Evolutionary conservation across 305 asterid genomes (phyloP), one percentile per base, ranked within the genome.

Genomic region (Striga hermonthica): DNA sequence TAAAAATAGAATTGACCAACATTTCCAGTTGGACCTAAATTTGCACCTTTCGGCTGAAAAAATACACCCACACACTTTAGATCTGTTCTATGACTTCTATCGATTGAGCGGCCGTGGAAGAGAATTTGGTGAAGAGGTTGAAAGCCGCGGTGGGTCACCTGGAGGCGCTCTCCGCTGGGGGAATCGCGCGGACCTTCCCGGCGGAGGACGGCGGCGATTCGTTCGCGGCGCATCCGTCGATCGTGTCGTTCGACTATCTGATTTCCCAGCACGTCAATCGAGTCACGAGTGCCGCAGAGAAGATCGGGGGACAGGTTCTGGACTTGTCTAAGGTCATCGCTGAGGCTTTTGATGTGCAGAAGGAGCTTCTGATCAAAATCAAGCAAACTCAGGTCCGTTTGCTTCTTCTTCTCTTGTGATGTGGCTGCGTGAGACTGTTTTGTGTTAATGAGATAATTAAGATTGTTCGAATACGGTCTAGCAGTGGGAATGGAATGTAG

Each of bases 121-220:
- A 84, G 76, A 79, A 69, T 72, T 67, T 94, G 81, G 78, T 94
- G 72, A 83, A 83, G 86, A 78, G 99, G 72, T 82, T 90, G 76
- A 97, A 90, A 70, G 80, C 95, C 65, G 99, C 97, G 65, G 96
- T 94, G 68, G 76, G 80, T 80, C 89, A 96, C 72, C 72, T 94
- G 70, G 99, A 90, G 79, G 76, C 82, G 78, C 75, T 93, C 62
- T 84, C 95, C 10, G 37, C 64, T 31, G 82, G 76, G 10, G 56
- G 56, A 37, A 83, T n/a, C n/a, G n/a, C n/a, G n/a, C n/a, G n/a
- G n/a, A n/a, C n/a, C n/a, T n/a, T n/a, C n/a, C 66, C 68, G 53
- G 31, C 50, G 71, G 90, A 38, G 39, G 70, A 71, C 49, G 79
- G 70, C 35, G 87, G 84, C 12, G 78, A 75, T 71, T 84, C 83